phyloP scores from a whole-genome alignment of 2,329 filamentous ascomycete genomes.

The Pyrenophora graminea region DNA sequence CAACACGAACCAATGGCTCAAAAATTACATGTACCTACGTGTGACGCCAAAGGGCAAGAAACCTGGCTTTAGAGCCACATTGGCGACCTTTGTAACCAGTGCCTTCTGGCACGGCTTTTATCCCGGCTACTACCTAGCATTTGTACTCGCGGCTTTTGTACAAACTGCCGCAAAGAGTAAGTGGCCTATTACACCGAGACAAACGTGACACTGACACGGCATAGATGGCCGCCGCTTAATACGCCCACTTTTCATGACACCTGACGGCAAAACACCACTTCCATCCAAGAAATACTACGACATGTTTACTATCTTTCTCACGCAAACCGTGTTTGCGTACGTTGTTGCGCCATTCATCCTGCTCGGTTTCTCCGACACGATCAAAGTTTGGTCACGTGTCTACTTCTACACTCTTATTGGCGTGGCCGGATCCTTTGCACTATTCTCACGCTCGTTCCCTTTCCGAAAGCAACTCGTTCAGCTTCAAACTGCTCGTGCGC shows the following conservation, averaged over 20 bases:
- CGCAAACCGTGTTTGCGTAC: constrained; percentile 84
- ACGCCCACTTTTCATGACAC: constrained; percentile 88
- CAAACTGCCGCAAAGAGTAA: constrained; percentile 93
- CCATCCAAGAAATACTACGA: constrained; percentile 86
- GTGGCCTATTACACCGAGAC: constrained; percentile 40
- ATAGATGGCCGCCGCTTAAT: constrained; percentile 85
- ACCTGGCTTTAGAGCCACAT: constrained; percentile 89
- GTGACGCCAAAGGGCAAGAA: constrained; percentile 96
- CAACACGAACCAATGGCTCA: constrained; percentile 95
- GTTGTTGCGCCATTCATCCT: constrained; percentile 83
- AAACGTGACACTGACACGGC: background rate
- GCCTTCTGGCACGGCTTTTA: constrained; percentile 99
- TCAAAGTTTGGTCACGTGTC: constrained; percentile 79
- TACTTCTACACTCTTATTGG: constrained; percentile 85
- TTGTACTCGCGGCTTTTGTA: constrained; percentile 85
- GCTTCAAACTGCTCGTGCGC: constrained; percentile 29
- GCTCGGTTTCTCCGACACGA: constrained; percentile 70
- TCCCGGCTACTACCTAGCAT: constrained; percentile 91
- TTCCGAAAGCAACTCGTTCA: constrained; percentile 49
- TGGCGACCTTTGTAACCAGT: constrained; percentile 92
- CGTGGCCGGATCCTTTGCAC: constrained; percentile 65
- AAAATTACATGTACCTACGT: constrained; percentile 93
- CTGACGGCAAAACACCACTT: constrained; percentile 62
- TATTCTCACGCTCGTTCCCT: constrained; percentile 83
- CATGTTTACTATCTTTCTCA: constrained; percentile 71